Percentiles rank a stretch among this genome's conserved stretches.
Evolutionary conservation across 257 asterid species (phyloP).

Genomic region (Asclepias syriaca): DNA sequence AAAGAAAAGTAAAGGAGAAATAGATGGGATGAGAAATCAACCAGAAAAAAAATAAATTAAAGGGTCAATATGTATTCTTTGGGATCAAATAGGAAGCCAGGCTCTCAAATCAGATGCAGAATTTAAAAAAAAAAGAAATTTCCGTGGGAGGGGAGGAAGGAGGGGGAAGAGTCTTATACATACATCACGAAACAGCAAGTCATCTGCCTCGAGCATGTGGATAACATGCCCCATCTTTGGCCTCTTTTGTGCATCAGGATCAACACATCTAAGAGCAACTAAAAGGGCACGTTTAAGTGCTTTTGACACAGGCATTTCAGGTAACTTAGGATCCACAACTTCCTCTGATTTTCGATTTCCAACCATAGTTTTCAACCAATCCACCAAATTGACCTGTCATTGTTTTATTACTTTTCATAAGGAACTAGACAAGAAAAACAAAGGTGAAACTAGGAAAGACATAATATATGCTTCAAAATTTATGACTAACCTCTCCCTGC

Average conservation of each 20-base stretch:
- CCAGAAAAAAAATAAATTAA: background rate
- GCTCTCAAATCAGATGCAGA: background rate
- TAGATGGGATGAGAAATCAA: slow-evolving; percentile 1
- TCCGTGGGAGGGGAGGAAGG: background rate
- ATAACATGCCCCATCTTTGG: slow-evolving; percentile 91
- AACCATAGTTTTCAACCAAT: slow-evolving; percentile 88
- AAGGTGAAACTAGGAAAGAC: slow-evolving; percentile 7
- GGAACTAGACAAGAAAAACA: background rate
- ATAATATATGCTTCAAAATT: background rate
- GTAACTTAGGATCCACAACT: slow-evolving; percentile 80
- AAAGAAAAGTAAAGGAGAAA: slow-evolving; percentile 8
- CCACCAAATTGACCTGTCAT: slow-evolving; percentile 77
- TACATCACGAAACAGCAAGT: slow-evolving; percentile 67
- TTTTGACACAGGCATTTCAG: slow-evolving; percentile 68
- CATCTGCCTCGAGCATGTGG: slow-evolving; percentile 94
- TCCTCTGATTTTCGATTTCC: slow-evolving; percentile 88
- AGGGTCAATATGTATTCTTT: background rate
- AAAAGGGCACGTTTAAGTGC: slow-evolving; percentile 75
- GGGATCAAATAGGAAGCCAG: slow-evolving; percentile 4
- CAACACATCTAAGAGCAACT: slow-evolving; percentile 94
- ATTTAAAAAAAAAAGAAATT: background rate
- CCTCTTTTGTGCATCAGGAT: slow-evolving; percentile 92
- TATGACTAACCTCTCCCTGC: slow-evolving; percentile 65
- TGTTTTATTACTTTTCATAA: slow-evolving; percentile 10
- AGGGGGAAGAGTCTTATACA: slow-evolving; percentile 6